These are phyloP conservation scores for Mucor circinelloides DNA, from an alignment of 371 early-diverging fungal genomes.

Conservation along the genomic window DNA sequence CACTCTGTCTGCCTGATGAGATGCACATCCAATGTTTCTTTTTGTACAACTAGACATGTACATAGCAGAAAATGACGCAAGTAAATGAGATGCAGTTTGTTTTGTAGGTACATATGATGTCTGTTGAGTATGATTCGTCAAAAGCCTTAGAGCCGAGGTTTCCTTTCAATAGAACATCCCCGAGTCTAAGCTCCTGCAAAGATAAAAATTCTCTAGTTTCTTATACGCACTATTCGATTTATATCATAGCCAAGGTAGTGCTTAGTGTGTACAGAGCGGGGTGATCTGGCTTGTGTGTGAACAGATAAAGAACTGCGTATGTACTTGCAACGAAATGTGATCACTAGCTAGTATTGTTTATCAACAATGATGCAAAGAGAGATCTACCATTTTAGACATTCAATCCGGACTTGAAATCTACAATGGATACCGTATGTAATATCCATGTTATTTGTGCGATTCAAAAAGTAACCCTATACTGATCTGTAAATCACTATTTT, in stretches of 20 bases:
- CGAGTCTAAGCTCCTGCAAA: not conserved
- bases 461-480: not conserved
- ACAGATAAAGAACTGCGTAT: not conserved
- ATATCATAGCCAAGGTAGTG: not conserved
- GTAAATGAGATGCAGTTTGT: not conserved
- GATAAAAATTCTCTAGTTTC: not conserved
- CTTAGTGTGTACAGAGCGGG: not conserved
- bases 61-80: not conserved
- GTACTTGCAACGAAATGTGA: not conserved
- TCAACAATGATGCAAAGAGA: not conserved
- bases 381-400: not conserved
- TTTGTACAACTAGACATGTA: not conserved
- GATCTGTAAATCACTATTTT: not conserved
- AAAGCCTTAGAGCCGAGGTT: not conserved
- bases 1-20: not conserved
- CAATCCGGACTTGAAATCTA: not conserved
- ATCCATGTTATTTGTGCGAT: not conserved
- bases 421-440: not conserved
- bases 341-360: not conserved
- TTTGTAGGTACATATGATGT: not conserved
- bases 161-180: not conserved
- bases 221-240: not conserved
- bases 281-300: not conserved
- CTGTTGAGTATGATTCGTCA: not conserved
- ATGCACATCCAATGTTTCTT: not conserved